These are phyloP conservation scores for Pascua guehoae DNA, from an alignment of 1,284 basidiomycete genomes.

Conservation along the genomic window DNA sequence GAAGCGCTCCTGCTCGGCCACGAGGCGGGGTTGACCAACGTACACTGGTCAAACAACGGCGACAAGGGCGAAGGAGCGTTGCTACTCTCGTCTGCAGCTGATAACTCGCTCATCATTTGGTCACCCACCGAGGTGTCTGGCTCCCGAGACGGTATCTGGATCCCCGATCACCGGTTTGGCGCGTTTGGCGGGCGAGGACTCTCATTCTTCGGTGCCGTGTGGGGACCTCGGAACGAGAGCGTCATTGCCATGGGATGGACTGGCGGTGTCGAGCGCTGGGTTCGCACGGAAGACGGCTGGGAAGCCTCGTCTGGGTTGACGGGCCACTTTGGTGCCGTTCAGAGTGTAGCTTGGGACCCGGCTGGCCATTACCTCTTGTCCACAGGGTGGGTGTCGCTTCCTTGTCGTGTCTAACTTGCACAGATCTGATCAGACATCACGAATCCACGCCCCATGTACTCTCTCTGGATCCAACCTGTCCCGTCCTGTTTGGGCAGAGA, in stretches of 20 bases:
- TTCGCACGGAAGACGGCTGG: conserved; percentile 58
- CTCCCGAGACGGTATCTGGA: conserved; percentile 67
- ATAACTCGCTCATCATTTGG: conserved; percentile 91
- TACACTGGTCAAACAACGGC: conserved; percentile 62
- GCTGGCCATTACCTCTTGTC: conserved; percentile 77
- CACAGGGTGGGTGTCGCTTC: conserved; percentile 59
- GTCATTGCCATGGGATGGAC: conserved; percentile 85
- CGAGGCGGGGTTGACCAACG: conserved; percentile 81
- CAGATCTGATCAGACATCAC: conserved; percentile 82
- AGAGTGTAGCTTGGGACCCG: conserved; percentile 77
- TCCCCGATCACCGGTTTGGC: conserved; percentile 81
- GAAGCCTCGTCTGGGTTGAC: conserved; percentile 68
- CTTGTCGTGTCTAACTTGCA: not conserved
- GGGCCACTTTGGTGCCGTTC: conserved; percentile 75
- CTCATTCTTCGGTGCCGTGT: conserved; percentile 83
- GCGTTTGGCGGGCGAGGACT: conserved; percentile 84
- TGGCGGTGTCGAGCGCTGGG: conserved; percentile 86
- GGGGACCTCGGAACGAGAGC: conserved; percentile 56
- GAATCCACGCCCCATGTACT: conserved; percentile 65
- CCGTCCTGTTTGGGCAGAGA: conserved; percentile 68
- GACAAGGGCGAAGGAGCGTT: conserved; percentile 40
- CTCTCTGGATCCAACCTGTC: conserved; percentile 16
- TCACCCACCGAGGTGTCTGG: conserved; percentile 42
- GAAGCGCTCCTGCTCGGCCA: conserved; percentile 90
- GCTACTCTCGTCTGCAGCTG: conserved; percentile 81